Evolutionary conservation across 352 stramenopile species (phyloP).

Genomic region (Phytophthora brassicae): DNA sequence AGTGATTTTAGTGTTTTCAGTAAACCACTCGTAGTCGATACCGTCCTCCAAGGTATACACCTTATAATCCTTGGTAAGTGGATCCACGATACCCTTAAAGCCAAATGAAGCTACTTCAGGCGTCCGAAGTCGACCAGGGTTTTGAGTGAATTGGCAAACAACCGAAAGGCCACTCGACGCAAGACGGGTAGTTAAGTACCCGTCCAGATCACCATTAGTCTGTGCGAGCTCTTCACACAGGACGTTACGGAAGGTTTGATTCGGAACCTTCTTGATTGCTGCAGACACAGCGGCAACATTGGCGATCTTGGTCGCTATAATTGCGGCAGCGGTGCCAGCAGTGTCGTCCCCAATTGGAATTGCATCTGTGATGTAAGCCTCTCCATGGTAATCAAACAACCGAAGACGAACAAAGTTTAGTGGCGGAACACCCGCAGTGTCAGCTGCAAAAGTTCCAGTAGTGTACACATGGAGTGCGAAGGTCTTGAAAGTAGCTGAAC

Average conservation of each 20-base stretch:
- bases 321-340: background rate
- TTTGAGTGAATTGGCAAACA: slow-evolving; percentile 56
- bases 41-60: slow-evolving; percentile 52
- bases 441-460: background rate
- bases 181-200: slow-evolving; percentile 22
- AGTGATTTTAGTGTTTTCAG: background rate
- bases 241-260: slow-evolving; percentile 46
- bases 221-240: slow-evolving; percentile 33
- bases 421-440: slow-evolving; percentile 9
- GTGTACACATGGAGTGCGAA: slow-evolving; percentile 51
- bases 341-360: slow-evolving; percentile 44
- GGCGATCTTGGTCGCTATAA: slow-evolving; percentile 2
- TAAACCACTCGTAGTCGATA: slow-evolving; percentile 5
- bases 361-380: slow-evolving; percentile 59
- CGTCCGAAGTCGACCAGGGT: slow-evolving; percentile 53
- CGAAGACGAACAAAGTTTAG: slow-evolving; percentile 45
- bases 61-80: slow-evolving; percentile 4
- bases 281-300: slow-evolving; percentile 26
- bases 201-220: slow-evolving; percentile 9
- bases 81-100: slow-evolving; percentile 21
- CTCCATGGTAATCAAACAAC: slow-evolving; percentile 70
- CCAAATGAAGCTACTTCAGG: slow-evolving; percentile 38
- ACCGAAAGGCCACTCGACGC: slow-evolving; percentile 42
- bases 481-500: slow-evolving; percentile 42
- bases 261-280: slow-evolving; percentile 52